These are phyloP conservation scores for Ceratocystis albifundus DNA, from an alignment of 2,329 filamentous ascomycete species.

Conservation along the genomic window DNA sequence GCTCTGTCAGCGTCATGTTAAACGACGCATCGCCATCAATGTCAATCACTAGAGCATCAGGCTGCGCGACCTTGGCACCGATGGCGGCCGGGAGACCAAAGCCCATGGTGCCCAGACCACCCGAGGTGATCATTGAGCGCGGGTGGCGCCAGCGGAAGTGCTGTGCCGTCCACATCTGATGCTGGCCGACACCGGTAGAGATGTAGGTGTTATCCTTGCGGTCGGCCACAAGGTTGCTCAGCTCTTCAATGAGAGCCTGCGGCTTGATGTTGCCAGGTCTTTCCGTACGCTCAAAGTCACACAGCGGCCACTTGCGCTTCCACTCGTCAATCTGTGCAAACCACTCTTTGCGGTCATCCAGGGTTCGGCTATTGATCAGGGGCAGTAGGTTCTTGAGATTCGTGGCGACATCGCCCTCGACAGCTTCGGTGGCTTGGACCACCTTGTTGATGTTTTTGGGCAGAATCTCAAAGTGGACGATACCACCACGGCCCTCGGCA, in stretches of 20 bases:
- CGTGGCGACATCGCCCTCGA: constrained; percentile 79
- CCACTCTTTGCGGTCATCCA: constrained; percentile 66
- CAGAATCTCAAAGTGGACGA: constrained; percentile 96
- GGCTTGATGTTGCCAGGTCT: constrained; percentile 79
- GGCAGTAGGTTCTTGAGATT: constrained; percentile 71
- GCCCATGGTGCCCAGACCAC: constrained; percentile 80
- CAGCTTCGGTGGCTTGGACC: constrained; percentile 86
- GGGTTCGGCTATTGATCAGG: constrained; percentile 49
- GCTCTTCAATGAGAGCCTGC: constrained; percentile 79
- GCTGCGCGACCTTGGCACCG: constrained; percentile 73
- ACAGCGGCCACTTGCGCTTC: constrained; percentile 84
- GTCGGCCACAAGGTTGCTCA: constrained; percentile 69
- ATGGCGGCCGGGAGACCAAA: constrained; percentile 90
- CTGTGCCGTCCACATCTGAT: constrained; percentile 98
- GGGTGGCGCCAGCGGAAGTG: constrained; percentile 92
- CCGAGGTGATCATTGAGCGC: constrained; percentile 89
- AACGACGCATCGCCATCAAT: constrained; percentile 98
- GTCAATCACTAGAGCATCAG: constrained; percentile 77
- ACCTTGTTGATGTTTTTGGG: constrained; percentile 99
- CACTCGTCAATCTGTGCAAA: constrained; percentile 79
- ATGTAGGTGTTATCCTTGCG: constrained; percentile 80
- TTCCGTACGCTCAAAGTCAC: constrained; percentile 66
- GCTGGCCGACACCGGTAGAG: constrained; percentile 87
- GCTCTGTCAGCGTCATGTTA: constrained; percentile 94
- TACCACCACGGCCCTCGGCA: constrained; percentile 75